Base-by-base conservation (phyloP, 176 grass and related monocot genomes). In the Hordeum vulgare region DNA sequence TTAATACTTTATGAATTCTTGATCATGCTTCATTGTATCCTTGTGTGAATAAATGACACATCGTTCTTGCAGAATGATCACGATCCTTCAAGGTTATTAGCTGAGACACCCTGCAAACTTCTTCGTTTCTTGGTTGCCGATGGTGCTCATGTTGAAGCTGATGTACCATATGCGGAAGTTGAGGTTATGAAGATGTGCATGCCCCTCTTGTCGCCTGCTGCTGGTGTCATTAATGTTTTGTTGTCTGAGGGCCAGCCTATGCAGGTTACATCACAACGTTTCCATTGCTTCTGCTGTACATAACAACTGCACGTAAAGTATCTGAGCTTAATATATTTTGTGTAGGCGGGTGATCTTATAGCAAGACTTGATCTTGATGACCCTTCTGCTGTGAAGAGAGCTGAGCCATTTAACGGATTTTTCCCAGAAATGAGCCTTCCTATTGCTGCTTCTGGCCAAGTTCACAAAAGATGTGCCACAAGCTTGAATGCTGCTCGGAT, bases 141-240 rank as follows among this genome's bases (percentile, higher is more conserved):
- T 90, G 93, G 91, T 66, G 88, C 89, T 76, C 96, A 96, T 83
- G 87, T 99, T n/a, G 89, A 95, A 63, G 87, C 93, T 65, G 91
- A 99, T 86, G 77, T 82, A 65, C 91, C 96, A 60, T 99, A 99
- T 28, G 91, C 96, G 5, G 96, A 99, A 74, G 93, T 99, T 61
- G 96, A 99, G 81, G 96, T 99, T 82, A 99, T 99, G 96, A 99
- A 99, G 80, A 99, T 99, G 96, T 99, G 96, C 93, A 99, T 99
- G 96, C 96, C 96, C 39, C 89, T 99, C 67, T 77, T 99, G 26
- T 86, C 89, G 1, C 96, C 96, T 81, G 93, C 93, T 92, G 90
- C 96, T 85, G 96, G 96, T 80, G 81, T 92, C 47, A 94, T 99
- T 74, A 93, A 96, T 71, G 87, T 89, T 77, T 57, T 89, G 83